Conservation (phyloP, 2,329 filamentous ascomycete genomes). For the Macroventuria anomochaeta region DNA sequence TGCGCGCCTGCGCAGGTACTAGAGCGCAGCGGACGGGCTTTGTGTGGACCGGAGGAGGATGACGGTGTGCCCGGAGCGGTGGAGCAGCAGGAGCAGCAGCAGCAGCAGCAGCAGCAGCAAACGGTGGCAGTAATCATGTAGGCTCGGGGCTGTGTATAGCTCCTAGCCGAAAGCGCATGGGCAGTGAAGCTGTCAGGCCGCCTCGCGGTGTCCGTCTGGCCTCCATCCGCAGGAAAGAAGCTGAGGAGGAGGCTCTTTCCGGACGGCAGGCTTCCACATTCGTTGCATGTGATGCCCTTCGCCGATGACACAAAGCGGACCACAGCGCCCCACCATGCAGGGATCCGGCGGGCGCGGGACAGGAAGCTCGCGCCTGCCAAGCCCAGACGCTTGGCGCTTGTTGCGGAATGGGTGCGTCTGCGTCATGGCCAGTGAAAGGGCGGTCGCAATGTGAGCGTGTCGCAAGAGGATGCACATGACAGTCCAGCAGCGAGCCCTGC, state of each 20-base stretch:
- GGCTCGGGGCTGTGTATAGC: neutral
- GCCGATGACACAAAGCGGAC: slow-evolving; percentile 22
- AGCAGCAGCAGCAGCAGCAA: too few species aligned
- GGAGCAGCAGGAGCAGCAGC: too few species aligned
- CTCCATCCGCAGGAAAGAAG: slow-evolving; percentile 4
- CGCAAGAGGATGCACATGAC: slow-evolving; percentile 6
- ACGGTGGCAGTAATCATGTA: slow-evolving; percentile 10
- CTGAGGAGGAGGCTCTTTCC: slow-evolving; percentile 19
- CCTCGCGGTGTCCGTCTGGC: slow-evolving; percentile 9
- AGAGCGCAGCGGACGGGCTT: neutral
- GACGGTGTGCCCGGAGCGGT: slow-evolving; percentile 11
- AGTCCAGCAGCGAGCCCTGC: slow-evolving; percentile 31
- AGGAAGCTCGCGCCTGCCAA: slow-evolving; percentile 6
- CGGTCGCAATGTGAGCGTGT: neutral
- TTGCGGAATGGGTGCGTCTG: neutral
- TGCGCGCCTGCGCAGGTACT: slow-evolving; percentile 18
- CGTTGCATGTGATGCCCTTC: slow-evolving; percentile 8
- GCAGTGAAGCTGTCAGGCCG: slow-evolving; percentile 3
- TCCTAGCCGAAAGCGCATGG: neutral
- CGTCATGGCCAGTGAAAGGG: neutral
- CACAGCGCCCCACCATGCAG: slow-evolving; percentile 9
- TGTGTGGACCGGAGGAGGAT: slow-evolving; percentile 15
- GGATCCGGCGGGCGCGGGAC: slow-evolving; percentile 7
- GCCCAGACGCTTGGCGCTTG: neutral
- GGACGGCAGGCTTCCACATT: slow-evolving; percentile 24